Base-by-base conservation (phyloP, 202 grass and related monocot species). In the Saccharum hybrid region DNA sequence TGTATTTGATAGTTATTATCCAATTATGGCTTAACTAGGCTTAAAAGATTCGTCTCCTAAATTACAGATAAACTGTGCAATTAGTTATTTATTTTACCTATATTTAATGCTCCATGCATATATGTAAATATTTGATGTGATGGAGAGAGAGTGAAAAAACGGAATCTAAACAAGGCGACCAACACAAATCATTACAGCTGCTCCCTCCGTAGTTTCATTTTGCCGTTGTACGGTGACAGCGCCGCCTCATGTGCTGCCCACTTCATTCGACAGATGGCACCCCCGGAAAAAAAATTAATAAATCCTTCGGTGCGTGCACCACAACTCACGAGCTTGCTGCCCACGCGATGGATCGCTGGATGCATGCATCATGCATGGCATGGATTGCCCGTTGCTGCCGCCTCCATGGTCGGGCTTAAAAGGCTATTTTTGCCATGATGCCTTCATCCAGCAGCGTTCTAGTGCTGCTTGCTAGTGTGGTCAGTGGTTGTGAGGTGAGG, bases 261-360 rank as follows among this genome's bases (percentile, higher is more conserved):
- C 15, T 49, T 43, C 66, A 37, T 66, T 66, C 34, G 40, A 42
- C 41, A 13, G 45, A 49, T 49, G 65, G 36, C 15, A 3, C 16
- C 34, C 33, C 0, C 7, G 2, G 15, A 45, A 33, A 33, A 28
- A 28, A 28, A 28, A 1, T 28, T 28, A 52, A 72, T 34, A 1
- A 30, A 73, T 73, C 43, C 26, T 36, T 51, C 8, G 9, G 33
- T 23, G 33, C 52, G 18, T 75, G 72, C 72, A 74, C 49, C 71
- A 36, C 31, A 8, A 15, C 22, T 37, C 71, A 36, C 31, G 16
- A 10, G 67, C 52, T 81, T 81, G 37, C 22, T 30, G 36, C 37
- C 71, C 37, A 81, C 66, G 51, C 66, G 1, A 71, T 7, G 21
- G 33, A 14, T 81, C 34, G 21, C 9, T 59, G 78, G 63, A 80